Percentiles rank a stretch among this genome's conserved stretches.
phyloP scores from a whole-genome alignment of 176 grass and related monocot species.

The Metroxylon sagu region DNA sequence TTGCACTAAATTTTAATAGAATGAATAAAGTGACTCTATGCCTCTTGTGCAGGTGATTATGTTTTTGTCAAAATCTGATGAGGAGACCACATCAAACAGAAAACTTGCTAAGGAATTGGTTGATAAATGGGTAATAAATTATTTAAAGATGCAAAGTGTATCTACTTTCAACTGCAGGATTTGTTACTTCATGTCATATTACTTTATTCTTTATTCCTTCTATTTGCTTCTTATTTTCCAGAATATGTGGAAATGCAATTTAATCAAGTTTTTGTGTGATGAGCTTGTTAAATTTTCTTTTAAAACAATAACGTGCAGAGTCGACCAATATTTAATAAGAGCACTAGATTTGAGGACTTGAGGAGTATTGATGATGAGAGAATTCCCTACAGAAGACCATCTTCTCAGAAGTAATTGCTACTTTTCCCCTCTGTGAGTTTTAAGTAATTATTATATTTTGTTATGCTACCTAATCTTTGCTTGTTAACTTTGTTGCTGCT shows the following conservation, averaged over 20 bases:
- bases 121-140: slow-evolving; percentile 83
- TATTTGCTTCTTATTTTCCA: background rate
- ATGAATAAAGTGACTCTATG: no score
- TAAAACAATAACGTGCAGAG: slow-evolving; percentile 40
- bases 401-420: slow-evolving; percentile 57
- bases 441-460: no score
- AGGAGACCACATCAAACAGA: slow-evolving; percentile 90
- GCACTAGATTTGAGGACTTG: slow-evolving; percentile 95
- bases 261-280: no score
- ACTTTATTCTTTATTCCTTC: no score
- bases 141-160: background rate
- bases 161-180: background rate
- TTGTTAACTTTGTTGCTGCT: slow-evolving; percentile 9
- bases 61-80: slow-evolving; percentile 96
- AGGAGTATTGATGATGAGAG: slow-evolving; percentile 66
- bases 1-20: no score
- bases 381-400: slow-evolving; percentile 58
- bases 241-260: background rate
- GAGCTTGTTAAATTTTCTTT: no score
- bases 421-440: no score
- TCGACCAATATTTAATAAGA: slow-evolving; percentile 98
- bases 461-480: background rate
- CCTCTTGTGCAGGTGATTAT: slow-evolving; percentile 67
- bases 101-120: slow-evolving; percentile 93
- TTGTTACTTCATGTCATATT: slow-evolving; percentile 3